Percentiles rank a stretch among this genome's conserved stretches.
phyloP scores from a whole-genome alignment of 129 eudicot genomes.

The Chrysanthemum makinoi region DNA sequence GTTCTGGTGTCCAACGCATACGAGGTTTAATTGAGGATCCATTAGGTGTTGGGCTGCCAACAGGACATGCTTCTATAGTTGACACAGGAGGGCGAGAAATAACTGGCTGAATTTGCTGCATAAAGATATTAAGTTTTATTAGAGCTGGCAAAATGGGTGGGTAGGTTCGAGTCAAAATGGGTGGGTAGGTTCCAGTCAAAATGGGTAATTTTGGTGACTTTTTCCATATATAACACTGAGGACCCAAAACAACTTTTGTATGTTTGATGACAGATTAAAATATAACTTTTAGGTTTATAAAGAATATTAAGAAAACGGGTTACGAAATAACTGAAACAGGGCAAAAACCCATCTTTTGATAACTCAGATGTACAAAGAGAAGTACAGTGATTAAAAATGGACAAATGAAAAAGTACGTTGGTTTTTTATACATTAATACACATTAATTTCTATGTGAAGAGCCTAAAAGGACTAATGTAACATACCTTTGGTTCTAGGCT shows the following conservation, averaged over 20 bases:
- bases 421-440: neutral
- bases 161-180: too few relatives aligned
- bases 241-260: too few relatives aligned
- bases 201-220: neutral
- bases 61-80: constrained; percentile 43
- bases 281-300: too few relatives aligned
- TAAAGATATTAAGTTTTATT: neutral
- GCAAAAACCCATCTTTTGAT: too few relatives aligned
- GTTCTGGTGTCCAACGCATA: constrained; percentile 99
- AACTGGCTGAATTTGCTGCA: constrained; percentile 36
- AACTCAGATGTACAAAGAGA: too few relatives aligned
- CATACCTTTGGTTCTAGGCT: constrained; percentile 67
- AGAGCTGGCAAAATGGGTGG: neutral
- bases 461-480: neutral
- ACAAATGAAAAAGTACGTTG: too few relatives aligned
- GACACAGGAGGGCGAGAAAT: constrained; percentile 29
- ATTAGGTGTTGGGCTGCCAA: constrained; percentile 51
- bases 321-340: too few relatives aligned
- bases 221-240: too few relatives aligned
- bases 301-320: too few relatives aligned
- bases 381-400: too few relatives aligned
- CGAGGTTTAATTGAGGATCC: constrained; percentile 60
- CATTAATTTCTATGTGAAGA: neutral
- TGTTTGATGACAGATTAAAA: too few relatives aligned
- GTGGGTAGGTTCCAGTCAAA: too few relatives aligned